A percentile compares a stretch with the other conserved stretches of the same genome.
Evolutionary conservation across 2,329 filamentous ascomycete genomes (phyloP).

Genomic region (Sclerotinia sclerotiorum): DNA sequence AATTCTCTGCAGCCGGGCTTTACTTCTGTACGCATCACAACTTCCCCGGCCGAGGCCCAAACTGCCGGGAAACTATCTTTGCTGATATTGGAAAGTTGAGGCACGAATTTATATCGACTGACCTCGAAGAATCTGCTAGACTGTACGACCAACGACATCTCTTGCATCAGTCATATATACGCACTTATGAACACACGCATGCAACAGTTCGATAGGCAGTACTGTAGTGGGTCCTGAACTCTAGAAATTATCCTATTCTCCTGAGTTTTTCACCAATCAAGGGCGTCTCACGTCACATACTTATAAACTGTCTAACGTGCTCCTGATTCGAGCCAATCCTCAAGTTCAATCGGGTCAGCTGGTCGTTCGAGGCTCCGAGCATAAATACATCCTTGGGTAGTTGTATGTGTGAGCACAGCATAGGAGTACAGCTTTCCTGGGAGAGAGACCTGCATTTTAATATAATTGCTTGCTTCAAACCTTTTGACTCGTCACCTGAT

Average conservation of each 20-base stretch:
- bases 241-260: conserved; percentile 9
- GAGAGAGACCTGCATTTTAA: conserved; percentile 24
- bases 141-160: conserved; percentile 22
- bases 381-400: conserved; percentile 20
- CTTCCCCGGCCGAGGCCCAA: conserved; percentile 23
- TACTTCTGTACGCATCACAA: conserved; percentile 19
- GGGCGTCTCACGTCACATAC: conserved; percentile 24
- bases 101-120: conserved; percentile 19
- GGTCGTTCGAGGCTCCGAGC: conserved; percentile 19
- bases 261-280: conserved; percentile 18
- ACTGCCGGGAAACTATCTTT: conserved; percentile 20
- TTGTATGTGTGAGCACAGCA: conserved; percentile 18
- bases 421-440: conserved; percentile 21
- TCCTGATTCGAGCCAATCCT: conserved; percentile 18
- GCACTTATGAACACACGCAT: conserved; percentile 17
- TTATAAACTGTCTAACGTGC: conserved; percentile 22
- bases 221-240: conserved; percentile 13
- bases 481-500: conserved; percentile 22
- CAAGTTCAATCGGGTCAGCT: conserved; percentile 21
- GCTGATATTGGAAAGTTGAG: conserved; percentile 13
- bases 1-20: conserved; percentile 21
- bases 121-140: conserved; percentile 16
- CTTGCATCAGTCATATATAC: conserved; percentile 22
- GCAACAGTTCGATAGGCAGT: conserved; percentile 19
- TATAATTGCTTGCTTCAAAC: conserved; percentile 9